phyloP scores from a whole-genome alignment of 2,329 filamentous ascomycete species.

The Colletotrichum endophyticum region DNA sequence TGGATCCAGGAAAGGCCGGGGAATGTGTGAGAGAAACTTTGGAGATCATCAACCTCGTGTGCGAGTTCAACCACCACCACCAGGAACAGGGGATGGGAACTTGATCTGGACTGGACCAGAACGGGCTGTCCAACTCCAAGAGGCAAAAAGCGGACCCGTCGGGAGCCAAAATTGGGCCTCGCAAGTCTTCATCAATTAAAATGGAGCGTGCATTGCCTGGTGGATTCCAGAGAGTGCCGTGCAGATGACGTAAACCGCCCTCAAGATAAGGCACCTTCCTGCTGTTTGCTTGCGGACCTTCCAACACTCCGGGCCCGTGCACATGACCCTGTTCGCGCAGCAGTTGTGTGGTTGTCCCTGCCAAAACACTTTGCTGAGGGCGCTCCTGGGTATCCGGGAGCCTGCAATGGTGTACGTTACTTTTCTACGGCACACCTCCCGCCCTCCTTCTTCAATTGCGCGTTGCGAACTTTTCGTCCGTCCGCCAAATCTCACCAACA shows the following conservation, averaged over 20 bases:
- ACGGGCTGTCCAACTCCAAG: background rate
- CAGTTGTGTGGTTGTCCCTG: background rate
- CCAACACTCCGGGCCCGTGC: constrained; percentile 15
- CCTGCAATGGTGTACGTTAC: background rate
- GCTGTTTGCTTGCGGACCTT: constrained; percentile 12
- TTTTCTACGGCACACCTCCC: background rate
- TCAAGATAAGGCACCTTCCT: background rate
- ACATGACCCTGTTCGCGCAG: constrained; percentile 8
- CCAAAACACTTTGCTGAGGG: background rate
- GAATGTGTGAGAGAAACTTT: background rate
- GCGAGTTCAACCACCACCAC: background rate
- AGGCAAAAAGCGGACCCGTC: constrained; percentile 8
- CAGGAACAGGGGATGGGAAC: background rate
- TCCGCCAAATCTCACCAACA: background rate
- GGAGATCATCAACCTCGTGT: background rate
- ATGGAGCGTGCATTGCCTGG: background rate
- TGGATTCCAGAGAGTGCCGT: background rate
- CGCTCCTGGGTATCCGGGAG: background rate
- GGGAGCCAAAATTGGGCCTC: background rate
- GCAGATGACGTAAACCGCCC: constrained; percentile 10
- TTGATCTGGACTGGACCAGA: background rate
- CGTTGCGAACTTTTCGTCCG: background rate
- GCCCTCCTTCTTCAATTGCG: background rate
- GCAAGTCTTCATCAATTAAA: constrained; percentile 9
- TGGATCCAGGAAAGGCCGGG: background rate